Conservation (phyloP, 106 monocot species). For the Dioscorea zingiberensis region DNA sequence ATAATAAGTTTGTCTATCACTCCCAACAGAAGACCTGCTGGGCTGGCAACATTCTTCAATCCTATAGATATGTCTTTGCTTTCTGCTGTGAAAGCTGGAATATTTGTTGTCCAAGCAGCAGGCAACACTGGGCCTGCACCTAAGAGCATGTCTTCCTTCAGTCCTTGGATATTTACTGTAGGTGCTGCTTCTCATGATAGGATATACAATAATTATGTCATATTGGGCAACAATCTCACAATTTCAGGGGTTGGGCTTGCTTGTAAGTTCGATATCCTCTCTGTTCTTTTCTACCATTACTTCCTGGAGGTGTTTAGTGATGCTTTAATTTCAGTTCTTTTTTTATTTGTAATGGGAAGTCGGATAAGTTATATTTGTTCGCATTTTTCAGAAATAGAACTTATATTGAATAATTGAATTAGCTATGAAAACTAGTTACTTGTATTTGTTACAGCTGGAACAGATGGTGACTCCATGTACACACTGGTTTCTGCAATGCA, state of each 20-base stretch:
- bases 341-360: no score
- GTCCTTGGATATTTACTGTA: slow-evolving; percentile 98
- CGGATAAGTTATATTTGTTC: no score
- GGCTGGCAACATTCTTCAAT: slow-evolving; percentile 90
- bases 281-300: no score
- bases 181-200: slow-evolving; percentile 93
- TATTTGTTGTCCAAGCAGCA: slow-evolving; percentile 97
- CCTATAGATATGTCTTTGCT: slow-evolving; percentile 92
- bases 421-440: neutral
- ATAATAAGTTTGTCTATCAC: slow-evolving; percentile 94
- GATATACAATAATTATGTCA: slow-evolving; percentile 60
- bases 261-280: slow-evolving; percentile 43
- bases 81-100: slow-evolving; percentile 84
- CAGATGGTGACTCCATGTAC: slow-evolving; percentile 68
- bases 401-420: neutral
- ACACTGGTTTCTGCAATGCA: slow-evolving; percentile 67
- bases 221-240: slow-evolving; percentile 81
- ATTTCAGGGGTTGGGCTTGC: slow-evolving; percentile 89
- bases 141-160: slow-evolving; percentile 91
- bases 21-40: slow-evolving; percentile 83
- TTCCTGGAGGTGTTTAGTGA: no score
- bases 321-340: no score
- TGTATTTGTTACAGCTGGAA: slow-evolving; percentile 62
- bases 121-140: slow-evolving; percentile 94
- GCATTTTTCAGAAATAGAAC: no score